These are phyloP conservation scores for Xylariaceae sp. DNA, from an alignment of 2,329 filamentous ascomycete species.

Conservation along the genomic window DNA sequence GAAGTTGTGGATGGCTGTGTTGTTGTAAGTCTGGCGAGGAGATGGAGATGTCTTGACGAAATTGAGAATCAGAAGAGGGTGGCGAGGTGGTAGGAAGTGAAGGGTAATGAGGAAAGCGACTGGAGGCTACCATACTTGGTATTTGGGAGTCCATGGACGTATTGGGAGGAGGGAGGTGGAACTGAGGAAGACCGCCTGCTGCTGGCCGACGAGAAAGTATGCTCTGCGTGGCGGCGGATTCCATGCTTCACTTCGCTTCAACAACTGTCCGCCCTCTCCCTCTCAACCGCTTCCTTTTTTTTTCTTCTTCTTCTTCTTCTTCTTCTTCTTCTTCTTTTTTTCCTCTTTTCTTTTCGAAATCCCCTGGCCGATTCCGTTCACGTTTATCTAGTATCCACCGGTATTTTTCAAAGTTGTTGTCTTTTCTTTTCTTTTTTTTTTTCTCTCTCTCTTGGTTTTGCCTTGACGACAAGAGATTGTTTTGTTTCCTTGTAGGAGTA, in stretches of 20 bases:
- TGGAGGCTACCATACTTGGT: constrained; percentile 31
- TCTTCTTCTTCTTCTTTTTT: constrained; percentile 5
- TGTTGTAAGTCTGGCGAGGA: constrained; percentile 7
- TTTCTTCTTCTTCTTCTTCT: constrained; percentile 3
- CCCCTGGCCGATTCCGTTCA: constrained; percentile 10
- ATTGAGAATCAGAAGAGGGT: constrained; percentile 3
- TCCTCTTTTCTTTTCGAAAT: constrained; percentile 1
- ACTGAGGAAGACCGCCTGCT: constrained; percentile 56
- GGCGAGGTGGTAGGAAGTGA: constrained; percentile 11
- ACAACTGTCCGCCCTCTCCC: not conserved
- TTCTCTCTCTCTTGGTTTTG: not conserved
- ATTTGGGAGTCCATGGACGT: constrained; percentile 32
- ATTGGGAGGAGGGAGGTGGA: constrained; percentile 31
- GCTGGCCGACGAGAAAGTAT: constrained; percentile 66
- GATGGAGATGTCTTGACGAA: constrained; percentile 4
- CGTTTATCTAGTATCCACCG: constrained; percentile 1
- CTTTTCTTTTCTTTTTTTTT: no score
- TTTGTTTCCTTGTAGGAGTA: not conserved
- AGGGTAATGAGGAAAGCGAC: constrained; percentile 12
- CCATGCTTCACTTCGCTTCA: constrained; percentile 23
- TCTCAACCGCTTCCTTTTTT: not conserved
- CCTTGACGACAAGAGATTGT: constrained; percentile 2
- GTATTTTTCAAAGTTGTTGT: not conserved
- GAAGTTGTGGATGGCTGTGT: constrained; percentile 3
- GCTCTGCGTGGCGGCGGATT: constrained; percentile 38